Evolutionary conservation across 495 filamentous ascomycete species (phyloP), one percentile per base, ranked within the genome.

Genomic region (Schizothecium vesticola): DNA sequence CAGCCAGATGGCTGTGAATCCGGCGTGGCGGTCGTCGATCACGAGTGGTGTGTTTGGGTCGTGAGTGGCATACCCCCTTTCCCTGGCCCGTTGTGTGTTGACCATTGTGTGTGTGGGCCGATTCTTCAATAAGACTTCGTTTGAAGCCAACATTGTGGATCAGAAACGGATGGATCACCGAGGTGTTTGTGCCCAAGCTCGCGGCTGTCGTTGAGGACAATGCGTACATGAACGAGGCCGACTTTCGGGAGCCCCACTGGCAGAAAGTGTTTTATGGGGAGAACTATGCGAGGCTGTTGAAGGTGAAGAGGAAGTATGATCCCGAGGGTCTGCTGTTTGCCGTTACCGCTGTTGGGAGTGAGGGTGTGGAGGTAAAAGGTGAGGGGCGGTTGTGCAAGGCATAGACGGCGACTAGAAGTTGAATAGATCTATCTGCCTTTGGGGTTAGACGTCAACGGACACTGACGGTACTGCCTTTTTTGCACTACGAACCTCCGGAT

Each of bases 221-320:
- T 3, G 77, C 78, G 8, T 86, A 86, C 70, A 70, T 85, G 68
- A 85, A 85, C 71, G 84, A 86, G 72, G 83, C 77, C 10, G 67
- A 81, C 67, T 80, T 74, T 73, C 75, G 73, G n/a, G 80, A 89
- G 69, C 81, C 80, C 0, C 64, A 85, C 63, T 90, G 77, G 72
- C 76, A 89, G 70, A 21, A 74, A 26, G 78, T 62, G 4, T 88
- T 87, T 69, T 89, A 83, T 56, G 86, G 86, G 0, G 23, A 19
- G 19, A 81, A 81, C 36, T 88, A 86, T 65, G 26, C 62, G 0
- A 73, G 67, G 0, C 72, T 88, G 24, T 62, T 76, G 26, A 21
- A 64, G 9, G 79, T 87, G 57, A 88, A 89, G 82, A 71, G 73
- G 61, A 80, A 76, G 66, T 84, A 81, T 56, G 86, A 89, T 67